These are phyloP conservation scores for Oryza punctata DNA, from an alignment of 176 grass and related monocot genomes.

Conservation along the genomic window DNA sequence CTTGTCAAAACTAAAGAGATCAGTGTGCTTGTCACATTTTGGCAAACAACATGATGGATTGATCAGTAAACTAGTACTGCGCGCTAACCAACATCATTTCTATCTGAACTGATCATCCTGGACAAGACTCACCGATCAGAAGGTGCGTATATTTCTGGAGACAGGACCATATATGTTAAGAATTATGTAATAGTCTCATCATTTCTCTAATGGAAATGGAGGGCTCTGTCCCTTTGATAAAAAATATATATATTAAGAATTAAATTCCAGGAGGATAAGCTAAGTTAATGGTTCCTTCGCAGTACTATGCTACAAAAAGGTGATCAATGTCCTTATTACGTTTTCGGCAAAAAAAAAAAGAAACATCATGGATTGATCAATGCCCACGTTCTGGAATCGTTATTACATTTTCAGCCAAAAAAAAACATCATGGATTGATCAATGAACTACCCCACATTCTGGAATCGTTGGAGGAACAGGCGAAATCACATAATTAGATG, in stretches of 20 bases:
- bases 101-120: too few relatives aligned
- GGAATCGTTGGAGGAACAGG: not conserved
- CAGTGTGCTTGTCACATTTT: not conserved
- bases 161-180: not conserved
- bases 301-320: not conserved
- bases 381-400: too few relatives aligned
- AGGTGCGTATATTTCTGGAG: too few relatives aligned
- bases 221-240: too few relatives aligned
- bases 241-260: not conserved
- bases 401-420: too few relatives aligned
- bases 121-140: not conserved
- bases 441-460: not conserved
- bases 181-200: too few relatives aligned
- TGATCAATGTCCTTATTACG: not conserved
- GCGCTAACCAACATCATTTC: too few relatives aligned
- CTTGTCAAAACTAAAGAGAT: not conserved
- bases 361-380: too few relatives aligned
- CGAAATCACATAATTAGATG: not conserved
- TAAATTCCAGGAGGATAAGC: not conserved
- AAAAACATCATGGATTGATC: too few relatives aligned
- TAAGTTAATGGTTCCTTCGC: not conserved
- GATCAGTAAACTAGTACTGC: too few relatives aligned
- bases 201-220: too few relatives aligned
- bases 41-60: not conserved
- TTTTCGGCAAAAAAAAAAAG: not conserved